Evolutionary conservation across 1,284 basidiomycete genomes (phyloP), one percentile per base, ranked within the genome.

Genomic region (Ceratorhiza oryzae-sativae): DNA sequence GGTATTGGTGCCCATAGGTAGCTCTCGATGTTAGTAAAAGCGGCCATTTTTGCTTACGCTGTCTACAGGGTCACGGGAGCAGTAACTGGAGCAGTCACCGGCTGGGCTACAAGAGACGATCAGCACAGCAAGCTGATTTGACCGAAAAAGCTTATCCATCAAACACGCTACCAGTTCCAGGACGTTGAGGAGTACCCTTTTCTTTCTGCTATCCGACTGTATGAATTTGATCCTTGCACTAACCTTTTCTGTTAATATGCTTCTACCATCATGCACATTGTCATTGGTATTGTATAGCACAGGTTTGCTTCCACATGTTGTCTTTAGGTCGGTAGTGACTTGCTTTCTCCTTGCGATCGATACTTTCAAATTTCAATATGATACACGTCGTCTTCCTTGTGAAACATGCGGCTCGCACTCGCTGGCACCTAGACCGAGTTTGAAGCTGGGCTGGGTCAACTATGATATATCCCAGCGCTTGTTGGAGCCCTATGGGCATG

Each of bases 1-100:
- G 62, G 62, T 5, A 34, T 67, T 23, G 62, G 62, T 23, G 62
- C 62, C 4, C 62, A 67, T 53, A 67, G 48, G 62, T 67, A 15
- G 39, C 48, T 30, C 4, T 10, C 6, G 36, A 39, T 6, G n/a
- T n/a, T 13, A 39, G 36, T 13, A n/a, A 34, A 30, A 1, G n/a
- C 10, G 39, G 32, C 30, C 9, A 1, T 3, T 58, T 34, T n/a
- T 34, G 20, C 27, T 27, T 27, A 32, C n/a, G n/a, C n/a, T 12
- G 3, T 48, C 1, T 32, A 10, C 62, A 67, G 62, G 18, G 34
- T 36, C n/a, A 53, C 32, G 23, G 62, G 62, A 9, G 49, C 49
- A 12, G 49, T 51, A 27, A 51, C 49, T 27, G 49, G 49, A 30
- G 49, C 49, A 12, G 25, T 51, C 1, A 30, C 49, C 18, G 49